Percentiles rank a stretch among this genome's conserved stretches.
phyloP scores from a whole-genome alignment of 2,329 filamentous ascomycete genomes.

The Furcasterigmium sp. region DNA sequence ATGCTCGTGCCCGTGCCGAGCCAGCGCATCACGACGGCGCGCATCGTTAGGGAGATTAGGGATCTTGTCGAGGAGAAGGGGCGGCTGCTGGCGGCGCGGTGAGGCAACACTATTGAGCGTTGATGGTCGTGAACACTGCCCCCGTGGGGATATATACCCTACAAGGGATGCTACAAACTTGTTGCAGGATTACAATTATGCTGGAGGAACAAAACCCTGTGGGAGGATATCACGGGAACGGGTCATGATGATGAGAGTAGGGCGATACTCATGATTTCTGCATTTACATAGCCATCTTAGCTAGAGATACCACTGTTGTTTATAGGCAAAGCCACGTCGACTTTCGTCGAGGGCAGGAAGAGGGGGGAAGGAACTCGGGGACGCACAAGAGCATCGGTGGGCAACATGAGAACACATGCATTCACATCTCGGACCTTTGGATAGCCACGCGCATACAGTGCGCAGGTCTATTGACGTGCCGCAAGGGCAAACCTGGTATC shows the following conservation, averaged over 20 bases:
- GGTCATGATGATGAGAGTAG: too few species aligned
- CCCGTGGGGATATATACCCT: too few species aligned
- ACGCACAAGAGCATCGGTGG: neutral
- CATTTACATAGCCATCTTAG: slow-evolving; percentile 1
- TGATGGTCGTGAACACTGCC: too few species aligned
- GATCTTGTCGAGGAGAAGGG: slow-evolving; percentile 31
- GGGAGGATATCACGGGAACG: too few species aligned
- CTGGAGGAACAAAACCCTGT: too few species aligned
- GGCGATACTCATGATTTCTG: slow-evolving; percentile 1
- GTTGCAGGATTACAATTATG: too few species aligned
- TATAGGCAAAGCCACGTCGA: too few species aligned
- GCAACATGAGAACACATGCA: neutral
- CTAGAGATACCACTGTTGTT: slow-evolving; percentile 13
- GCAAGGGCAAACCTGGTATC: slow-evolving; percentile 6
- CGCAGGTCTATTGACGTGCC: too few species aligned
- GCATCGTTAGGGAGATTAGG: slow-evolving; percentile 29
- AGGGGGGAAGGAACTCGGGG: neutral
- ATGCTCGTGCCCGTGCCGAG: slow-evolving; percentile 48
- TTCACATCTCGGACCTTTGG: neutral
- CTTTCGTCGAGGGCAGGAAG: neutral
- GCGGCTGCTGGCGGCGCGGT: neutral
- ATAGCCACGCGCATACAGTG: too few species aligned
- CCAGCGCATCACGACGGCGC: slow-evolving; percentile 50
- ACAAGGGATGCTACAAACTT: too few species aligned
- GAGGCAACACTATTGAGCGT: too few species aligned